Base-by-base conservation (phyloP, 345 rosid genomes). In the Eucalyptus lansdowneana region DNA sequence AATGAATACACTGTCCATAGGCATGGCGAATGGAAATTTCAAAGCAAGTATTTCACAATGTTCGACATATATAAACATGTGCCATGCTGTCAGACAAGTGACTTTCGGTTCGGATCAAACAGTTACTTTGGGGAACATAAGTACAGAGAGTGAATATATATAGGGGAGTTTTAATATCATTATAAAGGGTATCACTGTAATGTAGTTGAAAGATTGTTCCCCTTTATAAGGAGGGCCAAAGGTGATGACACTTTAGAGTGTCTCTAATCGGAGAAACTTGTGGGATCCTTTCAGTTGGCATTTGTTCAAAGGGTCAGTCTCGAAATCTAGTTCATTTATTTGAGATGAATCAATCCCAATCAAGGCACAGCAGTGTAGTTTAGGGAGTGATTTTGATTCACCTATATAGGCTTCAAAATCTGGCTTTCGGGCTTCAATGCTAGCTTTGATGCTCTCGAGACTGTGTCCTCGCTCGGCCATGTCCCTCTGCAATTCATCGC, bases 381-480 rank as follows among this genome's bases (percentile, higher is more conserved):
- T 31, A 42, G 60, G 76, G n/a, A 15, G 51, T 72, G 37, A 14
- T 56, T 34, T 80, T 24, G 56, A 50, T 14, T 65, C 94, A 97
- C 99, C 99, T 7, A 97, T 97, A 92, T 92, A 97, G 40, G 99
- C 99, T 89, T 97, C 99, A 53, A 97, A 97, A 85, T 97, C 99
- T 6, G 99, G 99, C 89, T 97, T 97, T 86, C 99, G 91, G 9
- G 99, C 98, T 93, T 98, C 97, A 51, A 98, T 98, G 91, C 99
- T 98, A 5, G 99, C 98, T 92, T 95, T 98, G 92, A 98, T 97
- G 93, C 99, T 98, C 92, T 98, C 99, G 19, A 98, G 96, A 87
- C 99, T 98, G 94, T 98, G 99, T 21, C 99, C 99, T 94, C 99
- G 91, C 93, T 98, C 99, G 15, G 98, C 99, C 99, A 96, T 98